Percentiles rank a stretch among this genome's conserved stretches.
These are phyloP conservation scores for Metschnikowia gruessii DNA, from an alignment of 805 yeast genomes.

Conservation along the genomic window DNA sequence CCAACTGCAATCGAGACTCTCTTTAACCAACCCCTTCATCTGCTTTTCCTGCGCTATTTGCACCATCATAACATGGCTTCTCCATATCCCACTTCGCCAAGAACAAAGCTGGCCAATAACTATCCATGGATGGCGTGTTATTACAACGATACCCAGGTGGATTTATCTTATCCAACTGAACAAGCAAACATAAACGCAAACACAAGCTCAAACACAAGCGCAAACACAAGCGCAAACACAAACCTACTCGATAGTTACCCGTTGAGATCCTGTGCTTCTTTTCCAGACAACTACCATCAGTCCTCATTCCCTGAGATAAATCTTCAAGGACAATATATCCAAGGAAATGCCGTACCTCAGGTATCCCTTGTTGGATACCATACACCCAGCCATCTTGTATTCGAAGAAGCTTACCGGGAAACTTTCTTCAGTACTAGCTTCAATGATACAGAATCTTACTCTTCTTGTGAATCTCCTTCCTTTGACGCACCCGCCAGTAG, in stretches of 20 bases:
- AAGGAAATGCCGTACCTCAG: neutral
- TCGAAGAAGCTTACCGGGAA: neutral
- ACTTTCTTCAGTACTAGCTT: constrained; percentile 7
- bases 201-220: neutral
- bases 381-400: neutral
- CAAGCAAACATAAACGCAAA: neutral
- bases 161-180: neutral
- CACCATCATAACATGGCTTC: neutral
- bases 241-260: neutral
- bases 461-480: constrained; percentile 2
- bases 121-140: neutral
- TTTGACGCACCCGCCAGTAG: neutral
- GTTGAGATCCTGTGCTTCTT: neutral
- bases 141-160: neutral
- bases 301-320: neutral
- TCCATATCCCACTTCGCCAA: neutral
- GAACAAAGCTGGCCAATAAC: neutral
- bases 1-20: neutral
- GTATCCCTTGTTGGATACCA: too few relatives aligned
- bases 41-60: neutral
- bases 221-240: neutral
- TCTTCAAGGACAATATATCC: neutral
- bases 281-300: neutral
- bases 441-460: constrained; percentile 15
- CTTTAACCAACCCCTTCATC: neutral